phyloP scores from a whole-genome alignment of 441 rosid species.

The Pelargonium fulgidum region DNA sequence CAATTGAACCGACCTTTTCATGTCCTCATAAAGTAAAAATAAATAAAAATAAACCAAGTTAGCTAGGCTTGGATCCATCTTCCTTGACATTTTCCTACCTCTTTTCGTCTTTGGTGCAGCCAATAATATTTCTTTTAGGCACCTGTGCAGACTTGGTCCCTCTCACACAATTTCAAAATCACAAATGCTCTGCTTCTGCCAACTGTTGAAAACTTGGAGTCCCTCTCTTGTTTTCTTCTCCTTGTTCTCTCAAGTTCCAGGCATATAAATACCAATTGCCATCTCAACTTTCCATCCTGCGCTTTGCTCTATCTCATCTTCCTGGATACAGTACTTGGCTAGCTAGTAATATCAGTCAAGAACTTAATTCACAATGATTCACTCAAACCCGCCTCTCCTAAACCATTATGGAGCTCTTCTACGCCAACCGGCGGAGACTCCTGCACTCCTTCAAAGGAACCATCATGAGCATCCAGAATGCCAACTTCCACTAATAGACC shows the following conservation, averaged over 20 bases:
- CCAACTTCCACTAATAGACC: conserved; percentile 56
- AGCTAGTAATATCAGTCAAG: conserved; percentile 2
- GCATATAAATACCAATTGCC: background rate
- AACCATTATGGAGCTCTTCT: conserved; percentile 27
- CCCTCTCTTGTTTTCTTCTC: conserved; percentile 17
- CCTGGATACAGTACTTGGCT: background rate
- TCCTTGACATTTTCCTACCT: background rate
- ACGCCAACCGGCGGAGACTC: conserved; percentile 3
- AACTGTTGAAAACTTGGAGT: conserved; percentile 34
- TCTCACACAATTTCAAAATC: conserved; percentile 9
- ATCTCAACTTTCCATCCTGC: conserved; percentile 1
- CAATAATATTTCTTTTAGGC: conserved; percentile 3
- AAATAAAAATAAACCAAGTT: background rate
- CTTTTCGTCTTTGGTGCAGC: background rate
- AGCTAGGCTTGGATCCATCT: background rate
- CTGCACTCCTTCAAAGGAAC: background rate
- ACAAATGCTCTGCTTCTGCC: conserved; percentile 31
- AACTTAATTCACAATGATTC: conserved; percentile 8
- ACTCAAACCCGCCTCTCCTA: conserved; percentile 41
- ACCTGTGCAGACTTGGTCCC: conserved; percentile 14
- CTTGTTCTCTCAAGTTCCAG: conserved; percentile 17
- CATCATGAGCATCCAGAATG: conserved; percentile 22
- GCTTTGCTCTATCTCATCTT: background rate
- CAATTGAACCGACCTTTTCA: background rate
- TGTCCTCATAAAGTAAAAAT: background rate